Base-by-base conservation (phyloP, 176 grass and related monocot species). In the Alopecurus myosuroides region DNA sequence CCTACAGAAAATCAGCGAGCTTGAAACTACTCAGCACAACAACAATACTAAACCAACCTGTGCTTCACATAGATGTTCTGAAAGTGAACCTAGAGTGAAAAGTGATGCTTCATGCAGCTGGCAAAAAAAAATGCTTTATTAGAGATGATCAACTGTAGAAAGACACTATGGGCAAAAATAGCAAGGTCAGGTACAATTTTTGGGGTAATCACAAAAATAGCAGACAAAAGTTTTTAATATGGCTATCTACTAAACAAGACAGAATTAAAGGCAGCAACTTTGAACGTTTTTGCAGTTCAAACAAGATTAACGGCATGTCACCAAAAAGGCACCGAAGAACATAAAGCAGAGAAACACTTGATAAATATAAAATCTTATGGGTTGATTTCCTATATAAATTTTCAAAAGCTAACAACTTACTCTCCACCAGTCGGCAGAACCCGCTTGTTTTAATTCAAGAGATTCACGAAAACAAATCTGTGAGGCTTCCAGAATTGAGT, bases 51-150 rank as follows among this genome's bases (percentile, higher is more conserved):
- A 85, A 75, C 78, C 30, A 87, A 95, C 93, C 93, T 95, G 84
- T 85, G 89, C 88, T 89, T 98, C 96, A 90, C 87, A 89, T 76
- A 94, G 80, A 77, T 94, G 91, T 74, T 95, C 96, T 34, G 96
- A 95, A 63, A 98, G 56, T 81, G 96, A 98, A 95, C 85, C 93
- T 55, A 95, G 83, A 40, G 93, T 88, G 87, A 94, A 98, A 90
- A 98, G 91, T 74, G 93, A 88, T 81, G 96, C 93, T 89, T 98
- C 96, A 87, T 87, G 93, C 40, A 95, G 78, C 96, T 98, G 96
- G 65, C 51, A 88, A 67, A 88, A 78, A 80, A 77, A 86, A 82
- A 74, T 49, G 31, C 4, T 69, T 28, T 7, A 79, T 86, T 56
- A 83, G 68, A 68, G 12, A 49, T 40, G 29, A 20, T 73, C 56